These are phyloP conservation scores for Rusavskia elegans DNA, from an alignment of 495 filamentous ascomycete species.

Conservation along the genomic window DNA sequence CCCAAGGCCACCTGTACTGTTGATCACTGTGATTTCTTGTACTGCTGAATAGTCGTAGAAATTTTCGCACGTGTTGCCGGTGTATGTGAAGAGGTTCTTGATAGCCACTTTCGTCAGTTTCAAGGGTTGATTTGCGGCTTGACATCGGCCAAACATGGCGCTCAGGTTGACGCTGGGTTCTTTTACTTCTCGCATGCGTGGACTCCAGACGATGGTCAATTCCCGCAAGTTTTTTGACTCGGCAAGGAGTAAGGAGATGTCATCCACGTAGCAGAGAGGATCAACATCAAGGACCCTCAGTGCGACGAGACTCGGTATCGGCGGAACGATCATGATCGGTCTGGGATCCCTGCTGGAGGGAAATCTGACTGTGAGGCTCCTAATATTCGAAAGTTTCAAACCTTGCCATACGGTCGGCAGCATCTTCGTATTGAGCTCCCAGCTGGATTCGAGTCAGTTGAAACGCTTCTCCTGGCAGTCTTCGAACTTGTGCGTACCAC, in stretches of 20 bases:
- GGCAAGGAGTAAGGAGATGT: conserved; percentile 39
- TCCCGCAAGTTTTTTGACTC: conserved; percentile 36
- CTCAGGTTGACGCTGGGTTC: conserved; percentile 39
- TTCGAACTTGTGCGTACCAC: conserved; percentile 13
- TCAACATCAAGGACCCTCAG: conserved; percentile 44
- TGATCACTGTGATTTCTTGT: conserved; percentile 36
- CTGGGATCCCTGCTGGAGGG: conserved; percentile 39
- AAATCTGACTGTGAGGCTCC: conserved; percentile 37
- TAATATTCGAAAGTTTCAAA: conserved; percentile 32
- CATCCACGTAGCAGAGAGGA: conserved; percentile 48
- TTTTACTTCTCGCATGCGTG: conserved; percentile 41
- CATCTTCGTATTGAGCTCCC: conserved; percentile 49
- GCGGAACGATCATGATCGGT: conserved; percentile 39
- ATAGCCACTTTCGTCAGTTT: conserved; percentile 31
- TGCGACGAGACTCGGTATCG: conserved; percentile 35
- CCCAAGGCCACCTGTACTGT: conserved; percentile 22
- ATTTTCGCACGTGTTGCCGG: conserved; percentile 27
- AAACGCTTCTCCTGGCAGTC: background rate
- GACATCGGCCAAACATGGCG: conserved; percentile 40
- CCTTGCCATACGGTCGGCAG: conserved; percentile 42
- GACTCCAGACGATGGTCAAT: conserved; percentile 42
- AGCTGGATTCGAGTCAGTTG: conserved; percentile 19
- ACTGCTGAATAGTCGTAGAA: conserved; percentile 25
- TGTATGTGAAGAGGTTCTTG: conserved; percentile 38
- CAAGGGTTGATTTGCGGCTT: conserved; percentile 23